These are phyloP conservation scores for Eutrema salsugineum DNA, from an alignment of 441 rosid species.

Conservation along the genomic window DNA sequence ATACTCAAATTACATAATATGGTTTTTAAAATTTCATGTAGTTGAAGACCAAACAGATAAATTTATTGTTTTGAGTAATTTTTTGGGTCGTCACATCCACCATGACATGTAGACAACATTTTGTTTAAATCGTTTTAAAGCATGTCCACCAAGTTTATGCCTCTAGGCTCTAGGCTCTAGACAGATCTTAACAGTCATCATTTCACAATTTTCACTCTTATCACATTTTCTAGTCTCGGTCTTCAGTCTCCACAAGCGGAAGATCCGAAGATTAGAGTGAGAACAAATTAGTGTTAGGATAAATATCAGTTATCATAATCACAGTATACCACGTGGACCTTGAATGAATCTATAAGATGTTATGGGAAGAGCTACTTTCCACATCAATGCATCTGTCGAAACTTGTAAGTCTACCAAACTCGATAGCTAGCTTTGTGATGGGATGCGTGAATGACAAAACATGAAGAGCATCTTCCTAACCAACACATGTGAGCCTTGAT, in stretches of 20 bases:
- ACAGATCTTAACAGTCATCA: not conserved
- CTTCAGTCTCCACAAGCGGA: not conserved
- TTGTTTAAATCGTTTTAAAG: not conserved
- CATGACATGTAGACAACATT: not conserved
- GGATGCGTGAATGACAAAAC: not conserved
- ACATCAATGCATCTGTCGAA: not conserved
- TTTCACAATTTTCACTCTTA: not conserved
- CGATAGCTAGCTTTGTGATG: not conserved
- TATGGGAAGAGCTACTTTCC: not conserved
- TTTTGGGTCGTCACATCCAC: not conserved
- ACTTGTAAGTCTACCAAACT: not conserved
- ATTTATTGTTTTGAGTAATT: not conserved
- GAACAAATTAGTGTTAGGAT: not conserved
- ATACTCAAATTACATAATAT: no score
- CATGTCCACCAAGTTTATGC: not conserved
- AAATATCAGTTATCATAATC: not conserved
- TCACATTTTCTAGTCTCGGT: not conserved
- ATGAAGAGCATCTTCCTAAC: not conserved
- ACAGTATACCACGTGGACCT: not conserved
- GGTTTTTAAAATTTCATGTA: not conserved
- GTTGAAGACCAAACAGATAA: not conserved
- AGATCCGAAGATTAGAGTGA: not conserved
- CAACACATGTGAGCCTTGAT: not conserved
- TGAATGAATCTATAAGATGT: not conserved
- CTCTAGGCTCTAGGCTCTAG: no score